Percentiles rank a stretch among this genome's conserved stretches.
phyloP scores from a whole-genome alignment of 1,139 yeast genomes.

The Zygosaccharomyces sapae region DNA sequence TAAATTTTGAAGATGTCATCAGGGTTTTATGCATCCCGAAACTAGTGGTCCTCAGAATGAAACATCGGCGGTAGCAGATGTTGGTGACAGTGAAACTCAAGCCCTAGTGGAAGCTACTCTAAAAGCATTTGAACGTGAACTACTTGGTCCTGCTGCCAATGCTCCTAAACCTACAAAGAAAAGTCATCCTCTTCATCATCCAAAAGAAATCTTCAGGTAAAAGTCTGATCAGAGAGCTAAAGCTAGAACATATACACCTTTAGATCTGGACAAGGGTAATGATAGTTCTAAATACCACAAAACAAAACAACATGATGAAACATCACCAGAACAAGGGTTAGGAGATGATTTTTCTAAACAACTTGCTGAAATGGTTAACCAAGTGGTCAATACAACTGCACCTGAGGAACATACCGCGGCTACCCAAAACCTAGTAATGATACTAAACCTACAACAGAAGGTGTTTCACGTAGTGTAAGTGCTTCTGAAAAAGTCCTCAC shows the following conservation, averaged over 20 bases:
- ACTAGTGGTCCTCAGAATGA: conserved; percentile 9
- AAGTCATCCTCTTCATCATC: conserved; percentile 10
- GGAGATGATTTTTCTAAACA: conserved; percentile 34
- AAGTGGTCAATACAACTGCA: conserved; percentile 32
- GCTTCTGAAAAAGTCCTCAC: conserved; percentile 1
- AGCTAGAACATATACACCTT: conserved; percentile 2
- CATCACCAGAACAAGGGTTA: conserved; percentile 16
- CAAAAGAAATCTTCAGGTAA: conserved; percentile 11
- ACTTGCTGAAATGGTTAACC: conserved; percentile 35
- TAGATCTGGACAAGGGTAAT: background rate
- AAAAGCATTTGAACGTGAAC: conserved; percentile 34
- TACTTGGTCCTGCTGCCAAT: conserved; percentile 19
- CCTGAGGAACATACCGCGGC: conserved; percentile 3
- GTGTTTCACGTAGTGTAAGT: background rate
- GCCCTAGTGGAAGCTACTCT: conserved; percentile 35
- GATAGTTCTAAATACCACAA: conserved; percentile 14
- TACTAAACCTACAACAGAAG: background rate
- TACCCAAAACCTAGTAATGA: background rate
- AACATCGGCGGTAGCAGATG: conserved; percentile 8
- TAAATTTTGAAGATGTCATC: conserved; percentile 34
- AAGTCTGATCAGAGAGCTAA: conserved; percentile 5
- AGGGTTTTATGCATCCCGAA: conserved; percentile 30
- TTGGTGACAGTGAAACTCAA: conserved; percentile 31
- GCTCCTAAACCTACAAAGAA: conserved; percentile 14
- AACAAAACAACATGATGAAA: conserved; percentile 20